Base-by-base conservation (phyloP, 140 eudicot species). In the Stevia rebaudiana region DNA sequence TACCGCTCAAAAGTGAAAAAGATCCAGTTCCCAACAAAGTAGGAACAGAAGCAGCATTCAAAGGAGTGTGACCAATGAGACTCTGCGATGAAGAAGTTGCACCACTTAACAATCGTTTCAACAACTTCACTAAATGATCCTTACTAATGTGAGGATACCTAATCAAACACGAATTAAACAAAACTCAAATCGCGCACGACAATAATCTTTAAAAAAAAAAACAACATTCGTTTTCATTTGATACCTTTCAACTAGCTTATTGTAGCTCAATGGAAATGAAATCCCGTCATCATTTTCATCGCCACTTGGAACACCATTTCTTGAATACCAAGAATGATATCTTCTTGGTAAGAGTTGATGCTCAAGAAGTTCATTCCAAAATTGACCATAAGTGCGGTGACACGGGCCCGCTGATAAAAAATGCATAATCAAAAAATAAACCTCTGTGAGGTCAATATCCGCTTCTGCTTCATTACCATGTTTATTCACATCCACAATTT, bases 361-460 rank as follows among this genome's bases (percentile, higher is more conserved):
- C 70, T 91, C 95, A 47, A 91, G 83, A 68, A 91, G 95, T 77
- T 91, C 98, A 77, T 91, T 91, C 96, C 98, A 91, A 61, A 91
- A 79, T 60, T 91, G 98, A 67, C 95, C 96, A 59, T 74, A 87
- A 43, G 98, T 91, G 65, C 95, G 74, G 57, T 88, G 96, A 80
- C 96, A 91, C 39, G 98, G 98, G 70, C 98, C 98, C 57, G 84
- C 79, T 23, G 98, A 87, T 51, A 91, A 63, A 52, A 91, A 91
- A 81, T 91, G 98, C 98, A 91, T 91, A 33, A 91, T 91, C 49
- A 91, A 74, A 70, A 91, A 91, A 69, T 91, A 91, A 15, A 91
- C 82, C 90, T 91, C 98, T 54, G 86, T 72, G 60, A 80, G 82
- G 74, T 91, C 96, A 47, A 91, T 69, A 66, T 87, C 92, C 22